Base-by-base conservation (phyloP, 768 basidiomycete species). In the Boletus barrowsii region DNA sequence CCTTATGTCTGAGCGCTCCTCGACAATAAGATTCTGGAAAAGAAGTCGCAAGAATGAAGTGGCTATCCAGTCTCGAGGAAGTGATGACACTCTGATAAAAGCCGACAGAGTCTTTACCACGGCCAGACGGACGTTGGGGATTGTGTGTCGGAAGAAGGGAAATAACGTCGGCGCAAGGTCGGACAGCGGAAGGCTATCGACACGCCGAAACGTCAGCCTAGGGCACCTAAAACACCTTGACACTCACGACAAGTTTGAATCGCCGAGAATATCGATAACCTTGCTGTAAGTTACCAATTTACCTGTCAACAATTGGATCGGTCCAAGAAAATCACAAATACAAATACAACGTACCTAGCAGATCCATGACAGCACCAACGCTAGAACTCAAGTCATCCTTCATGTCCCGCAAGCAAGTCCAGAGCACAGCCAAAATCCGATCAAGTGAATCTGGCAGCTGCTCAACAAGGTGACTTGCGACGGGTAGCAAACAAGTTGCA, bases 101-200 rank as follows among this genome's bases (percentile, higher is more conserved):
- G 88, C 87, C 51, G 85, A 80, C 10, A 98, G 75, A 0, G 94
- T 94, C 55, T 90, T 87, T 42, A 95, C 89, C 3, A 98, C 95
- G 3, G 97, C 88, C 14, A 95, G 79, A 9, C 97, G 91, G 51
- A 99, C 97, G 56, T 87, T 88, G 2, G 89, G 73, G 63, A 99
- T 98, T 0, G 96, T 95, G 70, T 99, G 97, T 17, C 97, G 90
- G 74, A 98, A 95, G 79, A 96, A 98, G 4, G 96, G 92, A 73
- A 93, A 98, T 6, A 96, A 75, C 1, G 88, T 90, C 3, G 90
- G 88, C 7, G 95, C 89, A 52, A 97, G 81, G 4, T 80, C 80
- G n/a, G 85, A 79, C 30, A 98, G 79, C 4, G 93, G 88, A 44
- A 86, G 75, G n/a, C 92, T 94, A 57, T 11, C 32, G 8, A 44